Evolutionary conservation across 129 eudicot genomes (phyloP).

Genomic region (Apium graveolens): DNA sequence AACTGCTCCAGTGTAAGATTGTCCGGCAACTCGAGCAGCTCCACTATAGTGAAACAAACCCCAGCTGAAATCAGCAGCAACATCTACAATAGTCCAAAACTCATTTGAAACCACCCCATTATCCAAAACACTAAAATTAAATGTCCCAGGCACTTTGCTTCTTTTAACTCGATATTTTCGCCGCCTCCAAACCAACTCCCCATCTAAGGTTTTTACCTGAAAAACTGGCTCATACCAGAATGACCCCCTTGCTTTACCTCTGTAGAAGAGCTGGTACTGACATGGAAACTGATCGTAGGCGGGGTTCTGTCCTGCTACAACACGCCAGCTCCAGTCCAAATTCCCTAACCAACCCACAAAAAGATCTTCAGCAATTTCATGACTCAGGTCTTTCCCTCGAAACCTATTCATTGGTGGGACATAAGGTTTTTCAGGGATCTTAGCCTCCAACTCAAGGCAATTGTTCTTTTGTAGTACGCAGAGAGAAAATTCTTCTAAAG

Average conservation of each 20-base stretch:
- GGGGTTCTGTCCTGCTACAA: conserved; percentile 91
- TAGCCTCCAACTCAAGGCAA: conserved; percentile 73
- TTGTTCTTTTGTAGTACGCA: conserved; percentile 89
- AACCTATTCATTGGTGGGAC: conserved; percentile 65
- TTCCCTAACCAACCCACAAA: conserved; percentile 82
- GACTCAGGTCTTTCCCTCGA: conserved; percentile 38
- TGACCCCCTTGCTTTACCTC: conserved; percentile 87
- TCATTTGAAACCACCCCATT: conserved; percentile 95
- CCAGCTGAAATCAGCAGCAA: conserved; percentile 76
- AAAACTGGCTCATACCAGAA: conserved; percentile 99
- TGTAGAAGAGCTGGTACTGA: conserved; percentile 88
- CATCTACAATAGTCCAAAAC: conserved; percentile 90
- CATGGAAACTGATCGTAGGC: conserved; percentile 98
- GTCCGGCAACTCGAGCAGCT: conserved; percentile 95
- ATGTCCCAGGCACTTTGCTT: conserved; percentile 66
- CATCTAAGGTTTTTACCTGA: conserved; percentile 75
- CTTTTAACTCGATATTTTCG: conserved; percentile 85
- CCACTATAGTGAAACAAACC: conserved; percentile 97
- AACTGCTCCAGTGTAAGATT: conserved; percentile 85
- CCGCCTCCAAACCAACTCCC: conserved; percentile 75
- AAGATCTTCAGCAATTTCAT: conserved; percentile 84
- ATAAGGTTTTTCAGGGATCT: conserved; percentile 70
- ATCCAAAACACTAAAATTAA: conserved; percentile 81
- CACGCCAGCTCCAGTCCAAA: conserved; percentile 97
- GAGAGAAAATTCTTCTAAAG: conserved; percentile 76